Evolutionary conservation across 2,329 filamentous ascomycete species (phyloP).

Genomic region (Ambrosiella beaveri): DNA sequence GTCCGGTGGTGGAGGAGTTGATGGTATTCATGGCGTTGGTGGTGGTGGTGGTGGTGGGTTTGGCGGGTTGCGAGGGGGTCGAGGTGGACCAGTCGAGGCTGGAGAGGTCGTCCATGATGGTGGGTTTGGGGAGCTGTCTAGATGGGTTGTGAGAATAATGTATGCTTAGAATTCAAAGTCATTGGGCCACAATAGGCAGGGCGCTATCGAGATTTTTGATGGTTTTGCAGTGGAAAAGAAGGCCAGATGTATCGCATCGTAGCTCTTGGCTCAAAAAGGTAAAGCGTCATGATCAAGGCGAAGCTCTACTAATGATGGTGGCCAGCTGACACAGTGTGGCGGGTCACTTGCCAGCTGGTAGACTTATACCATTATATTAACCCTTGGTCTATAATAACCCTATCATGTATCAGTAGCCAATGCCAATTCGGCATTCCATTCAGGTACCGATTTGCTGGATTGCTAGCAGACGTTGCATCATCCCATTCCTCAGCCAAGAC

Average conservation of each 20-base stretch:
- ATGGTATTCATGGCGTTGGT: slow-evolving; percentile 18
- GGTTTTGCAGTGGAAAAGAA: neutral
- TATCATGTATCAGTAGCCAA: no score
- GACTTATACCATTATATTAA: neutral
- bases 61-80: slow-evolving; percentile 21
- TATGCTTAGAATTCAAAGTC: neutral
- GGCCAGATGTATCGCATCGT: neutral
- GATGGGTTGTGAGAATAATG: neutral
- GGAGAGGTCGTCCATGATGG: slow-evolving; percentile 43
- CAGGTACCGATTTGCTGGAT: no score
- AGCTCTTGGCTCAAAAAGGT: neutral
- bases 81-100: slow-evolving; percentile 40
- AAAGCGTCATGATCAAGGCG: neutral
- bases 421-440: no score
- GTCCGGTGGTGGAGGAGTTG: slow-evolving; percentile 24
- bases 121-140: neutral
- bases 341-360: neutral
- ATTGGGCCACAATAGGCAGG: neutral
- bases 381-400: neutral
- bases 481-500: no score
- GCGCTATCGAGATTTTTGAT: neutral
- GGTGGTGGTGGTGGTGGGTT: slow-evolving; percentile 18
- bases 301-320: neutral
- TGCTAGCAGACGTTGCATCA: no score
- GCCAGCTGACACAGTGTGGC: neutral